Evolutionary conservation across 768 basidiomycete species (phyloP), one percentile per base, ranked within the genome.

Genomic region (Termitomyces sp.): DNA sequence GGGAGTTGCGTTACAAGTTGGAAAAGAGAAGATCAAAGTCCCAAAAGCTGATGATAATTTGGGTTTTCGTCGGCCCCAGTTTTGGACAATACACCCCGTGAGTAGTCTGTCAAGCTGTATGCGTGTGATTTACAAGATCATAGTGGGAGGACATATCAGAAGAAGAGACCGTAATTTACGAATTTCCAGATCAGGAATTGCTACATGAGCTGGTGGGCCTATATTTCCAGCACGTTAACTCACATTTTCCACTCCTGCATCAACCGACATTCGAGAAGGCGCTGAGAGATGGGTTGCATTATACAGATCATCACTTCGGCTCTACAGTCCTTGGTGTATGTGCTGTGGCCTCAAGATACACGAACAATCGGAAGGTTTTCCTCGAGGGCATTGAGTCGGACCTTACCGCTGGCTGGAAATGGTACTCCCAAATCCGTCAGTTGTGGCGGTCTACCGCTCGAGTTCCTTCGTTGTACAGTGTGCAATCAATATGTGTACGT

Each of bases 401-500:
- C 5, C 75, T 79, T 28, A 82, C 83, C 11, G 71, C 78, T 22
- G 87, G 87, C 0, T 89, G 86, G 85, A 79, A 80, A 65, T 90
- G 81, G 68, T 83, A 85, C 62, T 67, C 74, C 24, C 87, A 89
- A 70, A 82, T 91, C 5, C 82, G 88, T 56, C 78, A 84, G 61
- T 78, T 87, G 57, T 80, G 84, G 61, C 83, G 82, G 69, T 80
- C 79, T 0, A 72, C 90, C 38, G 76, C 88, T 20, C 77, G 83
- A 0, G 79, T 81, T 13, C 83, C 88, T 2, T 76, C 80, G 6
- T 67, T 94, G 56, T 85, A 85, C 68, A 90, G 92, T 66, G 73
- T 96, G 24, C 92, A 96, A 69, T 79, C 79, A 22, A 86, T 85
- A 67, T 79, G 80, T 67, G 86, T 87, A 69, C 60, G 82, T 69